Percentiles rank a stretch among this genome's conserved stretches.
Conservation (phyloP, 345 rosid species). For the Eutrema japonicum region DNA sequence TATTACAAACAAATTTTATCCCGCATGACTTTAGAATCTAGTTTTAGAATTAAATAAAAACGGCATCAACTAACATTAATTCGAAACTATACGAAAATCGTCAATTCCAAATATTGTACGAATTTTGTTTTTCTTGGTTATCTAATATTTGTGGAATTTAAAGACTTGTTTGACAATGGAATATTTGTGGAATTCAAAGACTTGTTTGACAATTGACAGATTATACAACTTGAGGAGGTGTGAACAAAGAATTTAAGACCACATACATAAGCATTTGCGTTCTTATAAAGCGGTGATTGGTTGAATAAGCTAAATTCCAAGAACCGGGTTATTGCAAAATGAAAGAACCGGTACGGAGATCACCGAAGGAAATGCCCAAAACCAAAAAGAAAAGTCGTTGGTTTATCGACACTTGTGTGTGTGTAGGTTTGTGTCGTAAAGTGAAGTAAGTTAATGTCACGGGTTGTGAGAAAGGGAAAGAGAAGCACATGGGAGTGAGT, state of each 20-base stretch:
- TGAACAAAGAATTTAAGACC: conserved; percentile 33
- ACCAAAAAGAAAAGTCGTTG: conserved; percentile 5
- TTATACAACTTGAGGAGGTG: conserved; percentile 16
- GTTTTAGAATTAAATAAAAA: conserved; percentile 18
- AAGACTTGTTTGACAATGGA: conserved; percentile 10
- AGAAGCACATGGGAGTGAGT: conserved; percentile 45
- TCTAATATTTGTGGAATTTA: not conserved
- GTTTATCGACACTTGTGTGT: conserved; percentile 29
- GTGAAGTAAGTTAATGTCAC: conserved; percentile 36
- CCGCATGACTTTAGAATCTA: too few species aligned
- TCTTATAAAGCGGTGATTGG: not conserved
- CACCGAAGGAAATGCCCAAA: conserved; percentile 25
- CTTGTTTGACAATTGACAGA: not conserved
- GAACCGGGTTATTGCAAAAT: conserved; percentile 25
- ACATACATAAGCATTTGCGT: conserved; percentile 28
- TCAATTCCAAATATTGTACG: not conserved
- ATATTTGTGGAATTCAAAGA: too few species aligned
- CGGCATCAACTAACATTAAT: not conserved
- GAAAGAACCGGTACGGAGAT: conserved; percentile 28
- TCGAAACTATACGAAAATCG: not conserved
- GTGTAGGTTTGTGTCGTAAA: conserved; percentile 31
- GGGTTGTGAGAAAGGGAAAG: conserved; percentile 36
- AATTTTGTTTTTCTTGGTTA: not conserved
- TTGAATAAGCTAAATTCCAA: conserved; percentile 30
- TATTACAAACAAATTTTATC: too few species aligned